Percentiles rank a stretch among this genome's conserved stretches.
These are phyloP conservation scores for Cicer bijugum DNA, from an alignment of 306 rosid species.

Conservation along the genomic window DNA sequence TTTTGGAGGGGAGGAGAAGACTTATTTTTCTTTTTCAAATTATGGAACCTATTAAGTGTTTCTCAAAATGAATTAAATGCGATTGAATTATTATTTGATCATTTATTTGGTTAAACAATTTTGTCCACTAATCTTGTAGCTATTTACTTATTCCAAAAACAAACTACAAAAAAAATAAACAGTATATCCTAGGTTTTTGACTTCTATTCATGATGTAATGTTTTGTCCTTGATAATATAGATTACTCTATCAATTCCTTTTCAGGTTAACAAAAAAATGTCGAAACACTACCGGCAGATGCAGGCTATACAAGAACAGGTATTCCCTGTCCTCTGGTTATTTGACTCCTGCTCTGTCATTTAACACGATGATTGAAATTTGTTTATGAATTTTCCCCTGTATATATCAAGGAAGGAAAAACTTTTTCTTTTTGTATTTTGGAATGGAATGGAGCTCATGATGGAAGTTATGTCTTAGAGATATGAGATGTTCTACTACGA, in stretches of 20 bases:
- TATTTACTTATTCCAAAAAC: neutral
- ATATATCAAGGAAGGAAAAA: constrained; percentile 1
- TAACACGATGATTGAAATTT: neutral
- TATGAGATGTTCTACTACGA: constrained; percentile 18
- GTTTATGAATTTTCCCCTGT: constrained; percentile 21
- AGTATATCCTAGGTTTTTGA: constrained; percentile 4
- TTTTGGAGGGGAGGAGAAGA: too few relatives aligned
- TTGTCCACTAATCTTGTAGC: neutral
- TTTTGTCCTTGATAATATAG: constrained; percentile 10
- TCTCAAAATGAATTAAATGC: too few relatives aligned
- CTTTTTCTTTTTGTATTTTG: neutral
- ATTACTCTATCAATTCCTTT: constrained; percentile 22
- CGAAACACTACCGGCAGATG: constrained; percentile 70
- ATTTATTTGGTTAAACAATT: constrained; percentile 31
- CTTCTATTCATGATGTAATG: neutral
- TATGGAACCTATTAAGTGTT: too few relatives aligned
- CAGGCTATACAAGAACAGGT: constrained; percentile 88
- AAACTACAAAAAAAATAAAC: constrained; percentile 4
- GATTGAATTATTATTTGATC: too few relatives aligned
- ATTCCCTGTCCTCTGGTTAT: constrained; percentile 18
- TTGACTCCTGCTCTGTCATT: constrained; percentile 28
- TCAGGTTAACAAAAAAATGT: constrained; percentile 78
- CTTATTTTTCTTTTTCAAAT: too few relatives aligned
- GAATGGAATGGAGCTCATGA: neutral
- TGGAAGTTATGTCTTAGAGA: constrained; percentile 20